Base-by-base conservation (phyloP, 352 stramenopile genomes). In the Lagenidium giganteum region DNA sequence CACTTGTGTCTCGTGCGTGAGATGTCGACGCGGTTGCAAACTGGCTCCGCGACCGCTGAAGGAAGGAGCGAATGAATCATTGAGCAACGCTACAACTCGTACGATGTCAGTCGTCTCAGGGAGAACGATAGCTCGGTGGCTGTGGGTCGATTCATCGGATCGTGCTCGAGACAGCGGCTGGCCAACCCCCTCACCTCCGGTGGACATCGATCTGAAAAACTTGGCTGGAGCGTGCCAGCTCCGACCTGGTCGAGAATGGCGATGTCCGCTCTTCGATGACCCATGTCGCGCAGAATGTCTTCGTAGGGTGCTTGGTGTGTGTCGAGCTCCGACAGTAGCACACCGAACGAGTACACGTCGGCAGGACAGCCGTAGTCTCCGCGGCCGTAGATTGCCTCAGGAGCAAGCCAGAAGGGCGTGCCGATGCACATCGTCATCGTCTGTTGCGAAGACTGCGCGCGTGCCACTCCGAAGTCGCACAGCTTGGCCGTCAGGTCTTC, bases 401-500 rank as follows among this genome's bases (percentile, higher is more conserved):
- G 50, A 13, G 50, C 50, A 11, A 45, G 50, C 50, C 50, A 58
- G 6, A 48, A 67, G 1, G 62, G 51, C 9, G 57, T 64, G 13
- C 61, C 61, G 14, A 70, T 56, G 7, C 63, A 56, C 13, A 42
- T 54, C 1, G 67, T 79, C 67, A 79, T 71, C 6, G 35, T 57
- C 27, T 49, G 42, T 9, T 39, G 24, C 20, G 32, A 33, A 17
- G 39, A 30, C 17, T 51, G 47, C 26, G 46, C 32, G 17, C 59
- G 59, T 12, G 49, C 59, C 17, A 61, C 48, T 13, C 74, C 74
- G 53, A 87, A 87, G 54, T 87, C 74, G 37, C 60, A 66, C 13
- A 87, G 51, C 42, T 87, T 87, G 23, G 74, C 74, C 18, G 57
- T 42, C 12, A 62, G 17, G 64, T 64, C 32, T 81, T 82, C 45